Base-by-base conservation (phyloP, 2,329 filamentous ascomycete species). In the Xylariaceae sp. region DNA sequence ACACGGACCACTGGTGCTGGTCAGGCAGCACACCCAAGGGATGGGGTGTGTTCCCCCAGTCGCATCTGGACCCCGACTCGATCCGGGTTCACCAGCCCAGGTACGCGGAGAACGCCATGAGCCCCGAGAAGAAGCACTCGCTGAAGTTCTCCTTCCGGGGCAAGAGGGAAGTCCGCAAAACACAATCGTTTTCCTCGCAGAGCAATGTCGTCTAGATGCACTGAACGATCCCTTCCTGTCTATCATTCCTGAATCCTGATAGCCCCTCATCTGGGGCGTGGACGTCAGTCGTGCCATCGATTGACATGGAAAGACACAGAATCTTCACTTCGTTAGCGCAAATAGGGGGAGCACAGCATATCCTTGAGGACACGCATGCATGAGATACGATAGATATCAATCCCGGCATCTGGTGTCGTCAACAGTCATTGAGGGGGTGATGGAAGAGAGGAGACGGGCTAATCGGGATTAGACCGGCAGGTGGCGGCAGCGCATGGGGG, bases 1-100 rank as follows among this genome's bases (percentile, higher is more conserved):
- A 71, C 37, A 58, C 59, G 3, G 71, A 72, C 34, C 70, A 73
- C 53, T 73, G 71, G 71, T 73, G 71, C 60, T 73, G 70, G 70
- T 73, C 71, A 1, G 71, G 71, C 51, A 70, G 67, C 2, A 71
- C 70, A 2, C 66, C 68, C 2, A 73, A 71, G 55, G 68, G 70
- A 57, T 68, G 63, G 65, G 71, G 71, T 11, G 62, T 73, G 42
- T 73, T 73, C 61, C 71, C 71, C 1, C 68, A 70, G 55, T 71
- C 71, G 4, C 70, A 73, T 50, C 65, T 73, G 10, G 71, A 73
- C 6, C 70, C 67, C 2, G 61, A 58, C 44, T 67, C 70, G 48
- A 59, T 72, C 52, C 60, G 64, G 60, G 66, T 66, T 2, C 52
- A 66, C 5, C 61, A 67, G n/a, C 62, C 66, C 1, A 66, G 64